Evolutionary conservation across 495 filamentous ascomycete species (phyloP).

Genomic region (Echria macrotheca): DNA sequence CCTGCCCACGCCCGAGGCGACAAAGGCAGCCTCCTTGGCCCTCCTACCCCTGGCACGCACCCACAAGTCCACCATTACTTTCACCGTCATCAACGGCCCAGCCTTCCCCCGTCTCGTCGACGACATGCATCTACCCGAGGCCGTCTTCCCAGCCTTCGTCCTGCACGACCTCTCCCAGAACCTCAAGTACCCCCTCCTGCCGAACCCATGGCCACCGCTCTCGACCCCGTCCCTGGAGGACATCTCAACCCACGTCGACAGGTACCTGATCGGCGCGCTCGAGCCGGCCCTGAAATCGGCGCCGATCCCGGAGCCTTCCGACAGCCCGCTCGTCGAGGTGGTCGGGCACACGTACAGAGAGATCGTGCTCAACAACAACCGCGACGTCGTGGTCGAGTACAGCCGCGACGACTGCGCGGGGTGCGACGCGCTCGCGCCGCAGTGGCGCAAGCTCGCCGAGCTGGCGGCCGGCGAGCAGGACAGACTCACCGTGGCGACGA

Average conservation of each 20-base stretch:
- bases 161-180: not conserved
- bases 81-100: constrained; percentile 1
- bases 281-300: not conserved
- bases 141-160: not conserved
- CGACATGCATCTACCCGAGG: constrained; percentile 1
- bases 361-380: not conserved
- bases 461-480: not conserved
- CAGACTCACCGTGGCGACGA: constrained; percentile 3
- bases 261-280: not conserved
- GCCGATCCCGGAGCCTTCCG: not conserved
- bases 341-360: not conserved
- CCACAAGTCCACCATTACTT: not conserved
- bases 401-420: not conserved
- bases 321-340: not conserved
- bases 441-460: not conserved
- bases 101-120: not conserved
- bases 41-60: not conserved
- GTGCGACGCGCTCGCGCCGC: not conserved
- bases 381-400: constrained; percentile 1
- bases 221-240: not conserved
- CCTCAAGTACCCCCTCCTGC: constrained; percentile 4
- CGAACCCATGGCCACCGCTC: too few relatives aligned
- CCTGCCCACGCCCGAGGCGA: not conserved
- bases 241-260: not conserved
- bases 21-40: not conserved